Conservation (phyloP, 805 yeast genomes). For the Lachancea quebecensis region DNA sequence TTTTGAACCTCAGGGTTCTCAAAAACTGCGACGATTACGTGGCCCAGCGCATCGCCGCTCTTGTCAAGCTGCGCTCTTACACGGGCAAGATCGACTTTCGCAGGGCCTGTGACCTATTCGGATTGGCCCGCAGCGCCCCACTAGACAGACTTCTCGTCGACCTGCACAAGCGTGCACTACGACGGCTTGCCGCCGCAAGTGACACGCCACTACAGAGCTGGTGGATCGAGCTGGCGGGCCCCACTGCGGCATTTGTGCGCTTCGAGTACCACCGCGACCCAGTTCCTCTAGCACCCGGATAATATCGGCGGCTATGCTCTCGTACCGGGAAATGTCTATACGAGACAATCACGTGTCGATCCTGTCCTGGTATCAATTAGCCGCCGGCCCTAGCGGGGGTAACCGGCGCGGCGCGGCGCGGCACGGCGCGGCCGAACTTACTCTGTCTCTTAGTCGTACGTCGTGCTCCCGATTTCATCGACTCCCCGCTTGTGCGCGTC, state of each 20-base stretch:
- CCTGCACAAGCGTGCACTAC: constrained; percentile 3
- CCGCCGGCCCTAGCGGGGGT: too few species aligned
- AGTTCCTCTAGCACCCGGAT: too few species aligned
- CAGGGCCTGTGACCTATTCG: neutral
- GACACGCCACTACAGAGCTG: neutral
- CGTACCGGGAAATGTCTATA: too few species aligned
- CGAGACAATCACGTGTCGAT: too few species aligned
- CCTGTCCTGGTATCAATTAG: too few species aligned
- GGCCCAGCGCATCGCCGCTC: neutral
- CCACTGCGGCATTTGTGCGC: neutral
- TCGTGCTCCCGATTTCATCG: too few species aligned
- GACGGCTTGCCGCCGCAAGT: neutral
- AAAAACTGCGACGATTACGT: constrained; percentile 1
- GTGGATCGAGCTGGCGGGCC: constrained; percentile 4
- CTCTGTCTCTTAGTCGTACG: too few species aligned
- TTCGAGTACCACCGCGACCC: constrained; percentile 2
- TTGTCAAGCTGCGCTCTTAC: constrained; percentile 1
- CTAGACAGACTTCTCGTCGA: neutral
- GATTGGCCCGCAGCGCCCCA: neutral
- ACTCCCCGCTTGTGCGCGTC: too few species aligned
- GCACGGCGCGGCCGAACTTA: too few species aligned
- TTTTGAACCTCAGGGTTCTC: constrained; percentile 1
- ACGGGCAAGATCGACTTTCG: constrained; percentile 5
- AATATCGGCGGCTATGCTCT: too few species aligned
- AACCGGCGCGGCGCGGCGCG: too few species aligned